Base-by-base conservation (phyloP, 805 yeast genomes). In the Candida railenensis region DNA sequence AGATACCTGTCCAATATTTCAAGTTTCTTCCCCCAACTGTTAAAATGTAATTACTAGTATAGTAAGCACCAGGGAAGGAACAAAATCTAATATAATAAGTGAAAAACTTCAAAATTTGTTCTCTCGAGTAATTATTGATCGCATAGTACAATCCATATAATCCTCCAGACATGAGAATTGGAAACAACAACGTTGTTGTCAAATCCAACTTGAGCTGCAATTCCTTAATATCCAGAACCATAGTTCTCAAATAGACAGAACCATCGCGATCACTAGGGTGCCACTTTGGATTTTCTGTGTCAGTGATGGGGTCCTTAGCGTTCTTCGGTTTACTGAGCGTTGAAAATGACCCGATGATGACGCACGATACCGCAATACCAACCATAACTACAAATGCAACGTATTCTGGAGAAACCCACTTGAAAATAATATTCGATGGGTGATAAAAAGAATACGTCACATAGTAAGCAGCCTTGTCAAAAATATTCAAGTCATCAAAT, bases 161-260 rank as follows among this genome's bases (percentile, higher is more conserved):
- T n/a, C 53, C 55, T 16, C 51, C 43, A 5, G 76, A 74, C 3
- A 78, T 76, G 4, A 71, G 12, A 3, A 81, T 46, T 0, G 86
- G 85, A 57, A 78, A 53, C 3, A 61, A 15, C 3, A 70, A 34
- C 0, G 76, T 82, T 40, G 59, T 66, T 42, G 37, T 43, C 12
- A 50, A 15, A 4, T 53, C 55, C 7, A 56, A 25, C 15, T 22
- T 22, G 12, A 42, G 32, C 19, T 38, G 28, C 34, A 53, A 47
- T 12, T 45, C 42, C 18, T 40, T 40, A 16, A 49, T 46, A 16
- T 36, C 39, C 21, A 16, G 39, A 4, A 36, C 39, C 43, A 48
- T 51, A 16, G 37, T 40, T 2, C 52, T 42, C 45, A 49, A 49
- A 30, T 45, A 51, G 12, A 22, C 21, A 8, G 54, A 50, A 14